phyloP scores from a whole-genome alignment of 1,284 basidiomycete species.

The Sanghuangporus baumii region DNA sequence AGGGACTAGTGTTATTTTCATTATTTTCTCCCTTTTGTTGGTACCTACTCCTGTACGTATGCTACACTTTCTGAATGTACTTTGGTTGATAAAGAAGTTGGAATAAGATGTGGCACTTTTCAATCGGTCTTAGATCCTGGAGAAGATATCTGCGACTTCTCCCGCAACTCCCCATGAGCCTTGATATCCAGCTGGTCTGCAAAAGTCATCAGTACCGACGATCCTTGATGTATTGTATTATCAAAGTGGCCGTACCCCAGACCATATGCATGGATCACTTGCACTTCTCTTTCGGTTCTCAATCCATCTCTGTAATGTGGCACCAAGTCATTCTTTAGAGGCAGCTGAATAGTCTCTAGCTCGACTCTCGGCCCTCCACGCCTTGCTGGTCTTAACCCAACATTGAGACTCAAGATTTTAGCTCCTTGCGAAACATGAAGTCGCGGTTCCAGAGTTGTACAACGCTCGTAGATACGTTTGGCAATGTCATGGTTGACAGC shows the following conservation, averaged over 20 bases:
- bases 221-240: constrained; percentile 2
- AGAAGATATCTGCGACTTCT: constrained; percentile 27
- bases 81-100: neutral
- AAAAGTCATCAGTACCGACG: neutral
- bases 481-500: constrained; percentile 40
- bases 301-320: constrained; percentile 25
- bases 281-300: constrained; percentile 37
- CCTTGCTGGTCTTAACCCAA: constrained; percentile 67
- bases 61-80: neutral
- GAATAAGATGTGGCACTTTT: neutral
- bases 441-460: constrained; percentile 32
- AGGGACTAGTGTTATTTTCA: constrained; percentile 18
- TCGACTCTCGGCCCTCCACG: constrained; percentile 68
- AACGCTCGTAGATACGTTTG: constrained; percentile 39
- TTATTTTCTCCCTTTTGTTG: neutral
- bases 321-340: constrained; percentile 30
- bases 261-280: constrained; percentile 69
- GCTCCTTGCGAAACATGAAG: constrained; percentile 30
- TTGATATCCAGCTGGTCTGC: constrained; percentile 27
- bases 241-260: constrained; percentile 31
- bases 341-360: constrained; percentile 42
- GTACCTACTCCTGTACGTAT: constrained; percentile 6
- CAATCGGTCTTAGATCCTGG: constrained; percentile 1
- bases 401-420: constrained; percentile 53
- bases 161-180: constrained; percentile 29